A percentile compares a stretch with the other conserved stretches of the same genome.
Evolutionary conservation across 768 basidiomycete genomes (phyloP).

Genomic region (Naganishia kalamii): DNA sequence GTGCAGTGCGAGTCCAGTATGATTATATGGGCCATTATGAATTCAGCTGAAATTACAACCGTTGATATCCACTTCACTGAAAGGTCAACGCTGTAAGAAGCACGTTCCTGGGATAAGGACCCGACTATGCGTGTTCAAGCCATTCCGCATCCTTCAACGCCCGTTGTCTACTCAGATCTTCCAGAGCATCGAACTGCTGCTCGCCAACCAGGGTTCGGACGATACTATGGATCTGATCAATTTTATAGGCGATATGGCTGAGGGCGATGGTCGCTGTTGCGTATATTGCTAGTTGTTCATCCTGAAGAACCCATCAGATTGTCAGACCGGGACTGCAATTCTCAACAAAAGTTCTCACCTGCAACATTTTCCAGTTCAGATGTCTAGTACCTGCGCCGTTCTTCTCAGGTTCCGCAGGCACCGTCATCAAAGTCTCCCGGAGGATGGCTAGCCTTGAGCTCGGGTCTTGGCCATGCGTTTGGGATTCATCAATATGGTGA

Average conservation of each 20-base stretch:
- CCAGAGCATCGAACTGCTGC: slow-evolving; percentile 33
- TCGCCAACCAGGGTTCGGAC: slow-evolving; percentile 38
- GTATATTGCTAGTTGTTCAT: slow-evolving; percentile 41
- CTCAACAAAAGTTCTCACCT: slow-evolving; percentile 18
- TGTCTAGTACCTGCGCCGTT: neutral
- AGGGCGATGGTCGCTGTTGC: slow-evolving; percentile 40
- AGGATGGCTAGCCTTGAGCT: neutral
- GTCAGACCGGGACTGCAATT: neutral
- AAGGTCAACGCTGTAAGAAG: neutral
- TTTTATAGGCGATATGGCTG: slow-evolving; percentile 27
- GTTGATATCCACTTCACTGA: too few species aligned
- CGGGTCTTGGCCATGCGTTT: neutral
- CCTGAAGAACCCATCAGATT: slow-evolving; percentile 23
- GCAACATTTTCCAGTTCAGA: slow-evolving; percentile 26
- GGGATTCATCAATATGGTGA: neutral
- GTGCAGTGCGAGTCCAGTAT: too few species aligned
- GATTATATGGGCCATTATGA: too few species aligned
- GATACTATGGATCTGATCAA: slow-evolving; percentile 35
- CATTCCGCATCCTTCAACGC: slow-evolving; percentile 9
- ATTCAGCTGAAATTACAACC: too few species aligned
- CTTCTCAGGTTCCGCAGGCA: neutral
- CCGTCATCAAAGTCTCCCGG: neutral
- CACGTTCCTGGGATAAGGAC: neutral
- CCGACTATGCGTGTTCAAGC: slow-evolving; percentile 1
- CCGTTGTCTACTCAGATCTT: slow-evolving; percentile 20